Percentiles rank a stretch among this genome's conserved stretches.
These are phyloP conservation scores for Exophiala sp. DNA, from an alignment of 2,329 filamentous ascomycete species.

Conservation along the genomic window DNA sequence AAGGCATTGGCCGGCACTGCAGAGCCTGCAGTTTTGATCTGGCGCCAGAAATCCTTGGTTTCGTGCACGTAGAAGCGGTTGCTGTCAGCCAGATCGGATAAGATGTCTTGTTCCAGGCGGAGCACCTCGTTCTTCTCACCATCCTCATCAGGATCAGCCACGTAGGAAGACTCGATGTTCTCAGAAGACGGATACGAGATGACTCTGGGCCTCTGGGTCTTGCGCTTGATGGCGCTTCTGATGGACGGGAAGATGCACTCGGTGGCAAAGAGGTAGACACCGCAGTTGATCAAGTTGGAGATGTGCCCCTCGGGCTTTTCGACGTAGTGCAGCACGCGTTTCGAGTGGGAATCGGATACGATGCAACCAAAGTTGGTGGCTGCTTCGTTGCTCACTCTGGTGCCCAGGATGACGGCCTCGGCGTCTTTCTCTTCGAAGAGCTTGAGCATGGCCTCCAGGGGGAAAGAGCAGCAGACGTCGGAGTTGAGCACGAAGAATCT, in stretches of 20 bases:
- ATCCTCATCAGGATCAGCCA: constrained; percentile 67
- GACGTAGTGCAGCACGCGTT: constrained; percentile 95
- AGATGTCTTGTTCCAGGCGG: constrained; percentile 91
- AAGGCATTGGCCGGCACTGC: constrained; percentile 94
- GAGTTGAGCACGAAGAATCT: constrained; percentile 96
- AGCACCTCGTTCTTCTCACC: constrained; percentile 76
- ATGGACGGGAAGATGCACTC: constrained; percentile 97
- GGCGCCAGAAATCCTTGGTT: constrained; percentile 98
- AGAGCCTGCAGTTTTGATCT: constrained; percentile 98
- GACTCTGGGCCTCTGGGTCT: constrained; percentile 81
- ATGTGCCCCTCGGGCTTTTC: constrained; percentile 98
- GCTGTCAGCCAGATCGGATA: constrained; percentile 90
- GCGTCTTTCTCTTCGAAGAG: constrained; percentile 92
- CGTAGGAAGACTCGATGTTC: constrained; percentile 68
- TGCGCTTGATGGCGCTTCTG: constrained; percentile 87
- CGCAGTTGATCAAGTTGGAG: constrained; percentile 98
- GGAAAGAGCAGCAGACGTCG: constrained; percentile 98
- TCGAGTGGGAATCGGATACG: constrained; percentile 86
- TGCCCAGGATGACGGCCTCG: constrained; percentile 93
- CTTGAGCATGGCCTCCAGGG: constrained; percentile 88
- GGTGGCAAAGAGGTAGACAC: constrained; percentile 93
- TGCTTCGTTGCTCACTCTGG: constrained; percentile 80
- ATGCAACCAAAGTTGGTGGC: constrained; percentile 97
- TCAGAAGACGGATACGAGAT: constrained; percentile 95
- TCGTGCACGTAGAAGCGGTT: constrained; percentile 98